Evolutionary conservation across 768 basidiomycete genomes (phyloP), one percentile per base, ranked within the genome.

Genomic region (Suillus variegatus): DNA sequence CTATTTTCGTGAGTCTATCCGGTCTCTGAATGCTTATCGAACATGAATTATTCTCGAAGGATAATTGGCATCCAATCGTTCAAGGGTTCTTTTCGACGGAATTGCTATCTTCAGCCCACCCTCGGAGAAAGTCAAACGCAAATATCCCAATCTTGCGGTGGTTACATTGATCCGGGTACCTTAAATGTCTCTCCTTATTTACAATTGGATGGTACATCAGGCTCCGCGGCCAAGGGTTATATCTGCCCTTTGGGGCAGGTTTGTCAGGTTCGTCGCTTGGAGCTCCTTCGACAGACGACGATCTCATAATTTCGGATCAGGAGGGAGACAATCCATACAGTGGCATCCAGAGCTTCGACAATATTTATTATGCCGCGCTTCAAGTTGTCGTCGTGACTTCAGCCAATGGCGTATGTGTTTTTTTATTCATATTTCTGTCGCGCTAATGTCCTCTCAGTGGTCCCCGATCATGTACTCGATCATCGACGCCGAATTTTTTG

Each of bases 21-120:
- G 25, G 28, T 32, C 38, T 16, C 44, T 49, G n/a, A 32, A 43
- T 28, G 32, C 14, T 43, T 13, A 49, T 57, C 18, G 54, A 14
- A 13, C 22, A 25, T 14, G 28, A 46, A 41, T 60, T 58, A 66
- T 64, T 25, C 47, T 61, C 28, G 10, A 36, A 74, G 93, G 4
- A 92, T 98, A 72, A 92, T 97, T 64, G 96, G 97, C n/a, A 86
- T 97, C 1, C 94, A 98, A 70, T 87, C 93, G 0, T 99, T 99
- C 82, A 88, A 90, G 64, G 95, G 94, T 1, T 95, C 94, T 1
- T 81, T 92, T 49, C 82, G 88, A 20, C 85, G 91, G 9, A 82
- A 81, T 1, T 93, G 91, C 70, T 79, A 83, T 56, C 78, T 92
- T 47, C 69, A 75, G 20, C 82, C 89, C 4, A 82, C 81, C 2